Conservation (phyloP, 805 yeast species). For the Cyberlindnera nakhonratchasimensis region DNA sequence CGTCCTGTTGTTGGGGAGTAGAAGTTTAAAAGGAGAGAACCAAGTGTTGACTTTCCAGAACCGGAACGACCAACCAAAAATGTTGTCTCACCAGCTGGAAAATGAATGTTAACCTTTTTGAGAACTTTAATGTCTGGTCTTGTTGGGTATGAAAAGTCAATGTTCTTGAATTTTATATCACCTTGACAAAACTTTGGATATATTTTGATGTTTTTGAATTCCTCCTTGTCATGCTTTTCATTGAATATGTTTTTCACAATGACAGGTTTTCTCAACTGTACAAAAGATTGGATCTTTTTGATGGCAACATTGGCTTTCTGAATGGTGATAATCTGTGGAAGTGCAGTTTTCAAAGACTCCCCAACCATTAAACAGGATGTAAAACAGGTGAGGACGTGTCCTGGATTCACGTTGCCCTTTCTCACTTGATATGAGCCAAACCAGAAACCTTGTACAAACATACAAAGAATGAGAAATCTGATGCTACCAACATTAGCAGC, state of each 20-base stretch:
- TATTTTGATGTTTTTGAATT: slow-evolving; percentile 17
- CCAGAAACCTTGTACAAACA: slow-evolving; percentile 93
- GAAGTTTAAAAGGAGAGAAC: slow-evolving; percentile 56
- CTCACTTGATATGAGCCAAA: slow-evolving; percentile 73
- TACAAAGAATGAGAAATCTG: slow-evolving; percentile 55
- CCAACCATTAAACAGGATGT: slow-evolving; percentile 78
- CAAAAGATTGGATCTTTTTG: slow-evolving; percentile 41
- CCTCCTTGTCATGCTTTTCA: slow-evolving; percentile 9
- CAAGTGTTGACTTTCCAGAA: slow-evolving; percentile 85
- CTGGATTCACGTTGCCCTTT: slow-evolving; percentile 46
- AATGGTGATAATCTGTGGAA: slow-evolving; percentile 55
- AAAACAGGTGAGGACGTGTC: slow-evolving; percentile 77
- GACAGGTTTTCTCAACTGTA: slow-evolving; percentile 26
- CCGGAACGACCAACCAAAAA: slow-evolving; percentile 88
- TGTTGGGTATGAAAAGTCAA: slow-evolving; percentile 62
- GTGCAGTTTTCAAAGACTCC: slow-evolving; percentile 48
- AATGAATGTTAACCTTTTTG: slow-evolving; percentile 40
- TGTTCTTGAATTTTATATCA: slow-evolving; percentile 48
- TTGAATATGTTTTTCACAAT: slow-evolving; percentile 13
- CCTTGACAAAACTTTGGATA: slow-evolving; percentile 40
- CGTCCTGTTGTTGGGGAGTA: slow-evolving; percentile 53
- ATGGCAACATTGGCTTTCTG: slow-evolving; percentile 75
- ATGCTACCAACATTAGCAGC: slow-evolving; percentile 55
- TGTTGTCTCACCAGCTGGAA: slow-evolving; percentile 46
- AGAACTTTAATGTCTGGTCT: slow-evolving; percentile 49